Evolutionary conservation across 805 yeast species (phyloP), one percentile per base, ranked within the genome.

Genomic region (Zygotorulaspora danielsina): DNA sequence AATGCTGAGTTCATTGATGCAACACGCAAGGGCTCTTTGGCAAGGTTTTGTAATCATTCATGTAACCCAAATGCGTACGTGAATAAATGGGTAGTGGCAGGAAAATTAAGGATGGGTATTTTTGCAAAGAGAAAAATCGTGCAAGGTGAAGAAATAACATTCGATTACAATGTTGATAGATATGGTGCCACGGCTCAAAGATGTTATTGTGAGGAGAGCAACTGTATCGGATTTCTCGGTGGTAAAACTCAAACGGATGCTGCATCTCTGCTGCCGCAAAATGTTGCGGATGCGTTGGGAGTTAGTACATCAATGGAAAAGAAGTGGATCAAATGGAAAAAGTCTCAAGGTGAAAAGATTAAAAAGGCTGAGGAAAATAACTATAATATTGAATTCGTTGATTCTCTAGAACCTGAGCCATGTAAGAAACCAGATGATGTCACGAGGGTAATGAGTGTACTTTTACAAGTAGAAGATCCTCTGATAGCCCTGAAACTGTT

Each of bases 221-320:
- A 87, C 63, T 90, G 98, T 72, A 73, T 87, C 30, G 96, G 97
- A 22, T 81, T 83, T 49, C 77, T 90, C 69, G 98, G 97, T 49
- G 98, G 98, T 34, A 89, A 88, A 63, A 90, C 96, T 2, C 98
- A 93, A 66, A 88, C 97, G 2, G 95, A 88, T 51, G 84, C 90
- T 21, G 90, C 90, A 1, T 72, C 85, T 27, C 66, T 86, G 41
- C 70, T 90, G 35, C 96, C 97, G 2, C 90, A 85, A 46, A 75
- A 79, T 17, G 73, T 84, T 24, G 78, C 93, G 7, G 94, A 84
- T 46, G 97, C 96, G 0, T 70, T 93, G 33, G 95, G 95, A 13
- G 81, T 89, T 7, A 68, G 75, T 10, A 66, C 75, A 1, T 71
- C 72, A 18, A 78, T 78, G 46, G 95, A 86, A 57, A 81, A 79